Evolutionary conservation across 495 filamentous ascomycete genomes (phyloP).

Genomic region (Penicillium goetzii): DNA sequence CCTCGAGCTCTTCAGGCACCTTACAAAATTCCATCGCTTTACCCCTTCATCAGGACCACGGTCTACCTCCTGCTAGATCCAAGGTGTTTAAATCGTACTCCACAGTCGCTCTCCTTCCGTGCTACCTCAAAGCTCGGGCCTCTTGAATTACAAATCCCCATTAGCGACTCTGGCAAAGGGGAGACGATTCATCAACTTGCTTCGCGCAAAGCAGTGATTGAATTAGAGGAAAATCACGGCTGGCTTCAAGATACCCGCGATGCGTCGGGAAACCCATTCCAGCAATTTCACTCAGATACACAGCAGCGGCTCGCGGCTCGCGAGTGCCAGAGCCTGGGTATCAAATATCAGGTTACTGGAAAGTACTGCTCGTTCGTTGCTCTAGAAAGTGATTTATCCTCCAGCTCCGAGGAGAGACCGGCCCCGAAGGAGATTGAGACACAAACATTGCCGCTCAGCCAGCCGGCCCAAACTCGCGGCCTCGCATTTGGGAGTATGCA

Average conservation of each 20-base stretch:
- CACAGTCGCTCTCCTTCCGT: conserved; percentile 59
- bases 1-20: conserved; percentile 67
- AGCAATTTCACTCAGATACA: conserved; percentile 48
- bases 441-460: background rate
- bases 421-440: background rate
- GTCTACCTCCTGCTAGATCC: conserved; percentile 66
- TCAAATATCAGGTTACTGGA: conserved; percentile 64
- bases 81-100: conserved; percentile 44
- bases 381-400: conserved; percentile 45
- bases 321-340: conserved; percentile 66
- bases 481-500: background rate
- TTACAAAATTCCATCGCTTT: conserved; percentile 62
- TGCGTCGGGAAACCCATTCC: conserved; percentile 47
- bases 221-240: conserved; percentile 69
- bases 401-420: background rate
- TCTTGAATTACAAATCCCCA: conserved; percentile 63
- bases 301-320: conserved; percentile 59
- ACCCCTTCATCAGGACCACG: conserved; percentile 62
- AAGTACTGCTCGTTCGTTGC: conserved; percentile 76
- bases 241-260: conserved; percentile 62
- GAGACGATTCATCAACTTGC: conserved; percentile 72
- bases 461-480: background rate
- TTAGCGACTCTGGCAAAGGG: conserved; percentile 50
- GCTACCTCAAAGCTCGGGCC: conserved; percentile 58
- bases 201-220: conserved; percentile 65